Evolutionary conservation across 2,329 filamentous ascomycete genomes (phyloP).

Genomic region (Penicillium sp.): DNA sequence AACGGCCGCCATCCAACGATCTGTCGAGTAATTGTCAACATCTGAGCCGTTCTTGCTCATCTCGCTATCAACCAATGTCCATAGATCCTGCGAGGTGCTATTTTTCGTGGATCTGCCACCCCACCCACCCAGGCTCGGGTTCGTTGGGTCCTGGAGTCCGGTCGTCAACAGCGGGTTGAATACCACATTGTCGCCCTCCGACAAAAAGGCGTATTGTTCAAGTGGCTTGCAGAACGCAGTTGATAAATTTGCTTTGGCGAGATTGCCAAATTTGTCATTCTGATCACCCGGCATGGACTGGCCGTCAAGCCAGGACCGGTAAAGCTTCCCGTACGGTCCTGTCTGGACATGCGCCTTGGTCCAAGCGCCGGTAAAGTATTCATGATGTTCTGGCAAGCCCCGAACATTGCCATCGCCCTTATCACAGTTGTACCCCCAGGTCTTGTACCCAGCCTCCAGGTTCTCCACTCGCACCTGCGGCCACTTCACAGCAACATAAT

Average conservation of each 20-base stretch:
- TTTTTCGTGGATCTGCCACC: slow-evolving; percentile 11
- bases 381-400: slow-evolving; percentile 3
- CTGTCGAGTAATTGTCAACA: slow-evolving; percentile 5
- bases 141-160: slow-evolving; percentile 11
- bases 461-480: slow-evolving; percentile 9
- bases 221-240: slow-evolving; percentile 10
- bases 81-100: slow-evolving; percentile 6
- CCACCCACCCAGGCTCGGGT: slow-evolving; percentile 15
- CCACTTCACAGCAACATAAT: slow-evolving; percentile 12
- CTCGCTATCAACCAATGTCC: slow-evolving; percentile 8
- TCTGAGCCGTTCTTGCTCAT: slow-evolving; percentile 4
- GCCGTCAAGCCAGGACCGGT: slow-evolving; percentile 16
- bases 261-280: slow-evolving; percentile 12
- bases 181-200: slow-evolving; percentile 13
- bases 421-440: slow-evolving; percentile 14
- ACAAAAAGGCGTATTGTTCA: slow-evolving; percentile 7
- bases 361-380: slow-evolving; percentile 13
- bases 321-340: slow-evolving; percentile 12
- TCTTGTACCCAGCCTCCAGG: slow-evolving; percentile 4
- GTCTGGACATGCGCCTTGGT: slow-evolving; percentile 10
- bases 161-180: slow-evolving; percentile 13
- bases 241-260: background rate
- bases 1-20: slow-evolving; percentile 12
- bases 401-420: slow-evolving; percentile 8
- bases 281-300: slow-evolving; percentile 16